Evolutionary conservation across 257 asterid species (phyloP).

Genomic region (Jacaranda copaia): DNA sequence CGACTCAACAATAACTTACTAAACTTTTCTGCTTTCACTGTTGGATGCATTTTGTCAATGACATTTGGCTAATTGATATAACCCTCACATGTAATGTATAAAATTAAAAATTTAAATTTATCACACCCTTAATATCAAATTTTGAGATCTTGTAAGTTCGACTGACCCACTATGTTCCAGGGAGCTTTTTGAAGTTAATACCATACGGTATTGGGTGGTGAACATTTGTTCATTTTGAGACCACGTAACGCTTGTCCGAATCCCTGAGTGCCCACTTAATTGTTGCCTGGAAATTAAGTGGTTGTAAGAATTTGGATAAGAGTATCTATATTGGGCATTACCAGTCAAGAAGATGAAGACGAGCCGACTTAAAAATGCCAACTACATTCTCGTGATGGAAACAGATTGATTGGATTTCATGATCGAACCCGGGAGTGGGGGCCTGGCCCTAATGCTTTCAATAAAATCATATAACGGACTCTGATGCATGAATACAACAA

Average conservation of each 20-base stretch:
- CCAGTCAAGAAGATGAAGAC: slow-evolving; percentile 32
- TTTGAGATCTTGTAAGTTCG: too few relatives aligned
- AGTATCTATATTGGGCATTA: slow-evolving; percentile 30
- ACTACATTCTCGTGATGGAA: neutral
- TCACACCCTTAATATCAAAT: too few relatives aligned
- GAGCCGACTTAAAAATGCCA: neutral
- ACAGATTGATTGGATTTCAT: slow-evolving; percentile 15
- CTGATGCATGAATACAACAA: neutral
- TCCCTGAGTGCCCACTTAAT: neutral
- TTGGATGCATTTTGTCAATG: too few relatives aligned
- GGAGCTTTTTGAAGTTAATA: neutral
- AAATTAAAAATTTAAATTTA: too few relatives aligned
- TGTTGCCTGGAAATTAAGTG: slow-evolving; percentile 14
- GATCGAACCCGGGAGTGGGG: slow-evolving; percentile 23
- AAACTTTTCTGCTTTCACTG: too few relatives aligned
- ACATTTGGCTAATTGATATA: too few relatives aligned
- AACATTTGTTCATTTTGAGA: slow-evolving; percentile 29
- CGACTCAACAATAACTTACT: too few relatives aligned
- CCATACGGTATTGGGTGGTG: slow-evolving; percentile 24
- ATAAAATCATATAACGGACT: neutral
- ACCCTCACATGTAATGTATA: too few relatives aligned
- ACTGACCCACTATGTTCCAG: neutral
- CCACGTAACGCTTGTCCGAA: neutral
- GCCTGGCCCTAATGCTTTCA: neutral
- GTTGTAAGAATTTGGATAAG: slow-evolving; percentile 30